These are phyloP conservation scores for Lepidium campestre DNA, from an alignment of 441 rosid species.

Conservation along the genomic window DNA sequence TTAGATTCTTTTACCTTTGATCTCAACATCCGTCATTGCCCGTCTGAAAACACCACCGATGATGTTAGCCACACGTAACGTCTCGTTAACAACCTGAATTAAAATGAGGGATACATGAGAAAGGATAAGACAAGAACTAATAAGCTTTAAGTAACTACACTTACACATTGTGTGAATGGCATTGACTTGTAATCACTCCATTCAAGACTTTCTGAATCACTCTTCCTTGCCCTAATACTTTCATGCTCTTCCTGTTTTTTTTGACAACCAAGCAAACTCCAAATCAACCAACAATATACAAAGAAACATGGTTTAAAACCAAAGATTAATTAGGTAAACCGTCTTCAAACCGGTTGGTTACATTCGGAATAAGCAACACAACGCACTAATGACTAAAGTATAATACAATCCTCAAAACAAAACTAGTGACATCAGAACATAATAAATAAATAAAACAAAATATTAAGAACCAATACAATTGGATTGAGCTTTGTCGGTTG, in stretches of 20 bases:
- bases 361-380: neutral
- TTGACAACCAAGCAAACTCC: constrained; percentile 3
- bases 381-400: constrained; percentile 16
- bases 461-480: neutral
- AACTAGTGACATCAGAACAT: constrained; percentile 18
- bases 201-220: constrained; percentile 45
- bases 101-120: neutral
- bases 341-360: constrained; percentile 8
- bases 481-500: constrained; percentile 19
- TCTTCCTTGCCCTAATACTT: constrained; percentile 58
- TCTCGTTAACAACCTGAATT: constrained; percentile 86
- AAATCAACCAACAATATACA: neutral
- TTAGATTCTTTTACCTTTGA: constrained; percentile 50
- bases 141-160: constrained; percentile 17
- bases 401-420: neutral
- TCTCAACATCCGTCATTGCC: constrained; percentile 58
- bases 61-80: constrained; percentile 85
- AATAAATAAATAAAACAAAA: neutral
- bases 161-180: constrained; percentile 97
- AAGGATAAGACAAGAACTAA: neutral
- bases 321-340: constrained; percentile 7
- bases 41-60: constrained; percentile 86
- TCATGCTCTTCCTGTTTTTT: constrained; percentile 81
- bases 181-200: constrained; percentile 98
- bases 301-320: neutral